These are phyloP conservation scores for Naganishia friedmannii DNA, from an alignment of 768 basidiomycete species.

Conservation along the genomic window DNA sequence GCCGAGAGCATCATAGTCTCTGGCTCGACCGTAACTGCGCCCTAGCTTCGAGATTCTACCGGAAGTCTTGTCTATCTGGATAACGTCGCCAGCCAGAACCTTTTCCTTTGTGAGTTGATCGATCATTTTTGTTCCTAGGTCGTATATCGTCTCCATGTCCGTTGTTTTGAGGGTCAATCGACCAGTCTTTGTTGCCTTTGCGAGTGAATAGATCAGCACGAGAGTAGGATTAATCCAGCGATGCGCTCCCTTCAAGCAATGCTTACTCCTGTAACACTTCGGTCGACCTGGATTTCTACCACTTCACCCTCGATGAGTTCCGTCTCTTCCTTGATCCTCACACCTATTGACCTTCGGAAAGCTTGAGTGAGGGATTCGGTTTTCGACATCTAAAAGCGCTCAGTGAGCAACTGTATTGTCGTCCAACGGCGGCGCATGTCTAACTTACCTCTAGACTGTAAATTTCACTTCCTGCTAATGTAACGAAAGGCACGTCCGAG, in stretches of 20 bases:
- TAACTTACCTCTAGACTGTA: slow-evolving; percentile 69
- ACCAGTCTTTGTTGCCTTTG: slow-evolving; percentile 91
- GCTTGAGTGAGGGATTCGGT: slow-evolving; percentile 97
- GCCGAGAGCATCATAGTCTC: slow-evolving; percentile 99
- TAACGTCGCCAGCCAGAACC: slow-evolving; percentile 84
- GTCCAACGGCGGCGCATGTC: background rate
- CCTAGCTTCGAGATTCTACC: slow-evolving; percentile 96
- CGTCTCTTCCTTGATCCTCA: slow-evolving; percentile 94
- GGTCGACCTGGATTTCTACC: slow-evolving; percentile 96
- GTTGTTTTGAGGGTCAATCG: slow-evolving; percentile 96
- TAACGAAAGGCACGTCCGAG: slow-evolving; percentile 91
- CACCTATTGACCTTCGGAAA: slow-evolving; percentile 91
- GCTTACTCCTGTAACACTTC: slow-evolving; percentile 87
- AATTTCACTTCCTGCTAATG: slow-evolving; percentile 96
- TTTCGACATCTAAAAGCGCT: slow-evolving; percentile 74
- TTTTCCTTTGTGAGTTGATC: slow-evolving; percentile 96
- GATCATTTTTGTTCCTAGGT: slow-evolving; percentile 98
- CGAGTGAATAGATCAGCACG: background rate
- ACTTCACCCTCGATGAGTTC: slow-evolving; percentile 98
- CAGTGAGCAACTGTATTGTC: background rate
- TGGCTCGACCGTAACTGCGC: slow-evolving; percentile 89
- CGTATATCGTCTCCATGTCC: slow-evolving; percentile 99
- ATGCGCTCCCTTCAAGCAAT: background rate
- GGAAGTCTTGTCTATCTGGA: slow-evolving; percentile 94
- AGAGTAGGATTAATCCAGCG: background rate